Conservation (phyloP, 139 green algal species). For the Tetradesmus obliquus region DNA sequence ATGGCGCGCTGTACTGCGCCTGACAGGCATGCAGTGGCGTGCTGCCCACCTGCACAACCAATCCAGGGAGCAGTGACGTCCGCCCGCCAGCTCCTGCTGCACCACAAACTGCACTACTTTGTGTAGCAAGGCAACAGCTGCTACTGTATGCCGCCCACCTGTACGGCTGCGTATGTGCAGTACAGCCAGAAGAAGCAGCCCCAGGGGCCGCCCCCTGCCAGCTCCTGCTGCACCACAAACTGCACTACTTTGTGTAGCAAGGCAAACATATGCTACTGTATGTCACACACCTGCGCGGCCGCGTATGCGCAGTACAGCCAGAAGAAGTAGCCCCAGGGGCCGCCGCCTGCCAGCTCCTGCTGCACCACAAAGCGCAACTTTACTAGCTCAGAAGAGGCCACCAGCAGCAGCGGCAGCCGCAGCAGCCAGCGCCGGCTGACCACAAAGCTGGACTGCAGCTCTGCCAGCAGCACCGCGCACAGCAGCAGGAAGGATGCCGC, state of each 20-base stretch:
- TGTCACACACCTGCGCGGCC: neutral
- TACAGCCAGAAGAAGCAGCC: slow-evolving; percentile 48
- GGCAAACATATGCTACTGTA: neutral
- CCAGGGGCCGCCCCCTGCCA: neutral
- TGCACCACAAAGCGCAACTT: slow-evolving; percentile 43
- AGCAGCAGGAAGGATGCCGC: slow-evolving; percentile 28
- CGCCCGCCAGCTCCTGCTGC: no score
- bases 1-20: no score
- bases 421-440: slow-evolving; percentile 10
- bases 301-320: slow-evolving; percentile 35
- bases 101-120: neutral
- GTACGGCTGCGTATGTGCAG: neutral
- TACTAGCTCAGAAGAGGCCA: slow-evolving; percentile 26
- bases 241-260: neutral
- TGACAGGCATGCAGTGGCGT: no score
- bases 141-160: neutral
- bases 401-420: slow-evolving; percentile 21
- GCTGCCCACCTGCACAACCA: no score
- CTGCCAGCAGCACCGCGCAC: neutral
- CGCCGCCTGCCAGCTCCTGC: neutral
- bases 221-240: slow-evolving; percentile 25
- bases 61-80: no score
- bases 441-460: neutral
- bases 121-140: neutral
- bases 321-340: slow-evolving; percentile 33